Conservation (phyloP, 768 basidiomycete species). For the Xerocomus potaroensis region DNA sequence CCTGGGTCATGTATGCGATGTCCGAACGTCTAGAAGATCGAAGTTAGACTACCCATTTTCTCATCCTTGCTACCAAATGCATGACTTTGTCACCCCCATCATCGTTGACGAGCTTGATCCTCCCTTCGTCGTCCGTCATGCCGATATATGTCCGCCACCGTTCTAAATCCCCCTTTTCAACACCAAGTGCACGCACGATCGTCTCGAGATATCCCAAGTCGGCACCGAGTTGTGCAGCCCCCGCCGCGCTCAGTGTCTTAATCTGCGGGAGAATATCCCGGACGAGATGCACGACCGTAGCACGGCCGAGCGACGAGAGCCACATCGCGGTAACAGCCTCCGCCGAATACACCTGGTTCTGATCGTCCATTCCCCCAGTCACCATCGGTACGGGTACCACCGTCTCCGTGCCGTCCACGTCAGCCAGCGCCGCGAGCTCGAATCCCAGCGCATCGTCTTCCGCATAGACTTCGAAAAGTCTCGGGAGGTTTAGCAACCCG, state of each 20-base stretch:
- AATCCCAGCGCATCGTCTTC: conserved; percentile 89
- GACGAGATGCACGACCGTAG: conserved; percentile 73
- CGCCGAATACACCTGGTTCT: conserved; percentile 40
- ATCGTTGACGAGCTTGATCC: conserved; percentile 14
- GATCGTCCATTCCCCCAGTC: conserved; percentile 1
- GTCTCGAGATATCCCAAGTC: conserved; percentile 90
- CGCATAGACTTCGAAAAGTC: conserved; percentile 92
- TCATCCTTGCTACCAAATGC: conserved; percentile 28
- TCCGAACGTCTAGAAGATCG: neutral
- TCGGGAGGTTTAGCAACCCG: conserved; percentile 88
- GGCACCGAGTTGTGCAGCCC: conserved; percentile 78
- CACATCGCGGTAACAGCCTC: conserved; percentile 87
- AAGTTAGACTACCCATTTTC: conserved; percentile 23
- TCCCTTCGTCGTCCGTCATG: conserved; percentile 48
- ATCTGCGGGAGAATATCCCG: conserved; percentile 68
- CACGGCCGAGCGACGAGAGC: conserved; percentile 86
- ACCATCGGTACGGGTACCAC: conserved; percentile 2
- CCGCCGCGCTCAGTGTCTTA: conserved; percentile 52
- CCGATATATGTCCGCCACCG: conserved; percentile 73
- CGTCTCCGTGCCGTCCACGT: conserved; percentile 46
- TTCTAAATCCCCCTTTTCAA: conserved; percentile 76
- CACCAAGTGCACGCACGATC: conserved; percentile 86
- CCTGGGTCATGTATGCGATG: neutral
- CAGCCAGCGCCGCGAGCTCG: conserved; percentile 78
- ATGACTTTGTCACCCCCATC: conserved; percentile 17